Evolutionary conservation across 2,329 filamentous ascomycete species (phyloP).

Genomic region (Ophiostoma sp.): DNA sequence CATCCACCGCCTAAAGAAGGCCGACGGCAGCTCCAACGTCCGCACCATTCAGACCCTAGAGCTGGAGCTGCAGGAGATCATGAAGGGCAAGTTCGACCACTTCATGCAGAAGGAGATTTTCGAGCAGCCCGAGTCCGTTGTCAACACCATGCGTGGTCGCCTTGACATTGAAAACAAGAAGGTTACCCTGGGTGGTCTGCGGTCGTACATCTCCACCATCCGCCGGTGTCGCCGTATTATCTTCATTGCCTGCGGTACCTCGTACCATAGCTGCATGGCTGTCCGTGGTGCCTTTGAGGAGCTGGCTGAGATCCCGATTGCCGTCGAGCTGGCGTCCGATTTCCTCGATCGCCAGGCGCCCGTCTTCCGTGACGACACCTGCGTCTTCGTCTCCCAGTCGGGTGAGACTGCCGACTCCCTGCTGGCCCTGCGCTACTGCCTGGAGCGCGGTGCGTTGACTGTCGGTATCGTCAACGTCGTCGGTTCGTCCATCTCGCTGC

Average conservation of each 20-base stretch:
- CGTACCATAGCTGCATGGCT: conserved; percentile 99
- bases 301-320: conserved; percentile 94
- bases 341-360: conserved; percentile 96
- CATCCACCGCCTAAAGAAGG: conserved; percentile 97
- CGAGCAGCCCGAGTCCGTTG: conserved; percentile 97
- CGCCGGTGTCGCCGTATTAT: conserved; percentile 96
- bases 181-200: conserved; percentile 91
- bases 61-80: conserved; percentile 99
- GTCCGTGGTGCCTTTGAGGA: conserved; percentile 98
- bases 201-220: conserved; percentile 95
- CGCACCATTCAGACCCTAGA: conserved; percentile 98
- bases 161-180: conserved; percentile 90
- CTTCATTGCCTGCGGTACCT: conserved; percentile 98
- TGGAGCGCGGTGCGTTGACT: conserved; percentile 94
- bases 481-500: conserved; percentile 93
- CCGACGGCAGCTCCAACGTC: conserved; percentile 93
- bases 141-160: conserved; percentile 99
- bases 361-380: conserved; percentile 98
- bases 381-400: conserved; percentile 97
- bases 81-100: conserved; percentile 99
- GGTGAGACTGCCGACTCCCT: conserved; percentile 98
- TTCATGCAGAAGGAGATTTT: conserved; percentile 99
- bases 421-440: conserved; percentile 94
- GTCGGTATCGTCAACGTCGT: conserved; percentile 99
- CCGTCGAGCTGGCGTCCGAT: conserved; percentile 95